phyloP scores from a whole-genome alignment of 306 rosid species.

The Vigna mungo region DNA sequence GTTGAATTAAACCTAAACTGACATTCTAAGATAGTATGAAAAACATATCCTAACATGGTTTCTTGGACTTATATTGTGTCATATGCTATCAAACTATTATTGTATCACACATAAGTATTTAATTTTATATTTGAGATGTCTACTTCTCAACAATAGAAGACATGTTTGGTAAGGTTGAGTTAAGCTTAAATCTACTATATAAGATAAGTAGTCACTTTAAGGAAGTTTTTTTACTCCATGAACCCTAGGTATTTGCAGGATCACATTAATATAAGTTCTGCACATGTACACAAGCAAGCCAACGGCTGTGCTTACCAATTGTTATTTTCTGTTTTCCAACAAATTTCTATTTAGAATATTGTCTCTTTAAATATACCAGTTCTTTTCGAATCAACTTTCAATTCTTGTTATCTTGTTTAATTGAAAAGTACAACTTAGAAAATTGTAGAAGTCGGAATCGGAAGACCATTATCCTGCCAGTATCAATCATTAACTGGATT shows the following conservation, averaged over 20 bases:
- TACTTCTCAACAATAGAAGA: no score
- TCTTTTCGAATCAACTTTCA: conserved; percentile 21
- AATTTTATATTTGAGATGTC: no score
- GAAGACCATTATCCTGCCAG: conserved; percentile 1
- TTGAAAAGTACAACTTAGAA: not conserved
- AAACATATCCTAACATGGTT: no score
- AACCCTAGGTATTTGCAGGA: not conserved
- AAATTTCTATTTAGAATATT: conserved; percentile 13
- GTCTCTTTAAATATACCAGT: conserved; percentile 17
- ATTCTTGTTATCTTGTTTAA: conserved; percentile 2
- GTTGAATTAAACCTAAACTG: no score
- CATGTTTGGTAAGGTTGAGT: no score
- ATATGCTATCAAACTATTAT: no score
- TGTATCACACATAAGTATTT: no score
- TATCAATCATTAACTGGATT: not conserved
- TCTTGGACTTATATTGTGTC: no score
- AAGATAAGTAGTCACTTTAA: not conserved
- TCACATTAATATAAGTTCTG: not conserved
- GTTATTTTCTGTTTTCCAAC: not conserved
- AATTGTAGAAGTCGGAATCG: conserved; percentile 20
- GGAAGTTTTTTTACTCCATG: not conserved
- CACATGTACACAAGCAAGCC: conserved; percentile 1
- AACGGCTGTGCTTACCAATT: not conserved
- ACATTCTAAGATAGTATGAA: no score
- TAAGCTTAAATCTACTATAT: no score